A percentile compares a stretch with the other conserved stretches of the same genome.
phyloP scores from a whole-genome alignment of 139 green algal genomes.

The Zygnema circumcarinatum region DNA sequence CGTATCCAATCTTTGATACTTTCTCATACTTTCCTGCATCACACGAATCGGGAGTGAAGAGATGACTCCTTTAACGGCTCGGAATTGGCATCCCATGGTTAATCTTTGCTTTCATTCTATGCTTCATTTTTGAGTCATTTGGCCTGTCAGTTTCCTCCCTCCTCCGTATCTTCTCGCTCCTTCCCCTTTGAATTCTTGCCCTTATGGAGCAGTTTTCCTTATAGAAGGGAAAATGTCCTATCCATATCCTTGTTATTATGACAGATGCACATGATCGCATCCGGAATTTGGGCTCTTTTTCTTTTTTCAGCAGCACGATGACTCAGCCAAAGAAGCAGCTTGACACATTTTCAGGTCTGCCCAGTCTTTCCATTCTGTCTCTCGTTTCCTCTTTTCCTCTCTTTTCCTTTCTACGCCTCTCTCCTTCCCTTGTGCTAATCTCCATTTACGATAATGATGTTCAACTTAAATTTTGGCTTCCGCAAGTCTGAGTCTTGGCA shows the following conservation, averaged over 20 bases:
- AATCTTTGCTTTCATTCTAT: no score
- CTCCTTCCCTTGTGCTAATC: neutral
- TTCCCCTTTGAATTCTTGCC: neutral
- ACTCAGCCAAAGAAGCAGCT: constrained; percentile 75
- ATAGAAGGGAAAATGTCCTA: no score
- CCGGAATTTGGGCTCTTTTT: constrained; percentile 69
- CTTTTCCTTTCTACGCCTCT: constrained; percentile 4
- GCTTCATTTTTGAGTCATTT: no score
- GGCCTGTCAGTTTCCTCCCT: neutral
- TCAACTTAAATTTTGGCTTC: no score
- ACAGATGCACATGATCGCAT: constrained; percentile 69
- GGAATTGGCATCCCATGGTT: no score
- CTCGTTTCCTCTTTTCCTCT: constrained; percentile 4
- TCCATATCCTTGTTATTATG: neutral
- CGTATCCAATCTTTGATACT: no score
- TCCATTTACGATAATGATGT: neutral
- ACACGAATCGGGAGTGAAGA: no score
- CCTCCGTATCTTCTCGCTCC: neutral
- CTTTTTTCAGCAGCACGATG: constrained; percentile 76
- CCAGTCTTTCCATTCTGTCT: neutral
- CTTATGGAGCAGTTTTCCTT: no score
- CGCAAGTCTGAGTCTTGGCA: no score
- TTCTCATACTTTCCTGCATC: no score
- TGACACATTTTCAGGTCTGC: constrained; percentile 56
- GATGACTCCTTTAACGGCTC: no score